These are phyloP conservation scores for Trichoderma atrobrunneum DNA, from an alignment of 2,329 filamentous ascomycete genomes.

Conservation along the genomic window DNA sequence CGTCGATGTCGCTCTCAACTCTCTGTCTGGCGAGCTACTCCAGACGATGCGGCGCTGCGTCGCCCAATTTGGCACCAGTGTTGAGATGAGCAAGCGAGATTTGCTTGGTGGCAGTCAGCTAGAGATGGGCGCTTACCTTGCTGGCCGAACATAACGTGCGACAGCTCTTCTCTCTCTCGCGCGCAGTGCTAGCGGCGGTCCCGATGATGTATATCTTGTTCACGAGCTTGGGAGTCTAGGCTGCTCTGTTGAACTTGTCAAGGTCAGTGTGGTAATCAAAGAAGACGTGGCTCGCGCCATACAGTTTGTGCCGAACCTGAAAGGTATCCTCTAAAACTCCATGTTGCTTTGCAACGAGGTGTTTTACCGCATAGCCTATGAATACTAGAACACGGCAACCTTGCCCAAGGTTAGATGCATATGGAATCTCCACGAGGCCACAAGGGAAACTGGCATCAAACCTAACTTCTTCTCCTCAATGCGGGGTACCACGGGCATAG, in stretches of 20 bases:
- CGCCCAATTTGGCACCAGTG: not conserved
- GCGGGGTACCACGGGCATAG: fast-evolving
- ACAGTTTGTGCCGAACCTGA: not conserved
- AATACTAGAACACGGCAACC: not conserved
- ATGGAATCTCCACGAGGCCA: not conserved
- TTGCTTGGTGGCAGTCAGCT: not conserved
- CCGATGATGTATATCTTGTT: not conserved
- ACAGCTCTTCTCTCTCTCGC: not conserved
- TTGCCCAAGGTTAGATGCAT: not conserved
- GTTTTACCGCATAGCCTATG: too few species aligned
- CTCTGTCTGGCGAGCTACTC: not conserved
- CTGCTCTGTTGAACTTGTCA: not conserved
- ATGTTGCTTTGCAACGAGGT: not conserved
- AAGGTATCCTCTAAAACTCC: not conserved
- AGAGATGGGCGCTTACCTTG: not conserved
- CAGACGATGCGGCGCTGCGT: not conserved
- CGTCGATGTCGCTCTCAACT: not conserved
- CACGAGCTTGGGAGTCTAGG: not conserved
- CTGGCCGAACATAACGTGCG: not conserved
- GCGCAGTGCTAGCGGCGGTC: not conserved
- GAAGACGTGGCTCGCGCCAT: not conserved
- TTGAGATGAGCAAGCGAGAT: not conserved
- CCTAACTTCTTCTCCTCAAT: not conserved
- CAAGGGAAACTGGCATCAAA: not conserved
- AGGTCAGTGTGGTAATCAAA: not conserved